Conservation (phyloP, 345 rosid genomes). For the Excoecaria cochinchinensis region DNA sequence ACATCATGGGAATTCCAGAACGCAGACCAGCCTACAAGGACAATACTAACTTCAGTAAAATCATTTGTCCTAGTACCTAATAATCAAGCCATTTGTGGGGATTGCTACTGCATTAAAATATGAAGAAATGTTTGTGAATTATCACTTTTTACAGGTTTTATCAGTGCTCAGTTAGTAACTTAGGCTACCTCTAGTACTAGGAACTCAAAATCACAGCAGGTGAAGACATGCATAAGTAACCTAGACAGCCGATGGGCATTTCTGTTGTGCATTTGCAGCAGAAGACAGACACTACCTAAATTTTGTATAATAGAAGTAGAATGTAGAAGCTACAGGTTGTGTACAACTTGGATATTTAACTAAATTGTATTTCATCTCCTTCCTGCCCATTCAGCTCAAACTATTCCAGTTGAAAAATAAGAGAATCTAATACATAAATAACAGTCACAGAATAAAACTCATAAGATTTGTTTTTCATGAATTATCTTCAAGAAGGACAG, state of each 20-base stretch:
- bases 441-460: background rate
- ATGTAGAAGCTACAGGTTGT: background rate
- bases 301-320: background rate
- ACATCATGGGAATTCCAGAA: background rate
- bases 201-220: slow-evolving; percentile 2
- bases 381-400: background rate
- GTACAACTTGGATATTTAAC: background rate
- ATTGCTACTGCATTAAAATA: background rate
- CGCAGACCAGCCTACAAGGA: background rate
- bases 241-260: background rate
- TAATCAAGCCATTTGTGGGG: no score
- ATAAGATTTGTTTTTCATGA: background rate
- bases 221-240: background rate
- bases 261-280: background rate
- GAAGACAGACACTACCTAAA: background rate
- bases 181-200: no score
- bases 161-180: no score
- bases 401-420: background rate
- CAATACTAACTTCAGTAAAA: background rate
- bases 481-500: no score
- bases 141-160: background rate
- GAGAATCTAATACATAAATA: background rate
- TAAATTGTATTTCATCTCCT: background rate
- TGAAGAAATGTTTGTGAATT: background rate
- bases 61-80: no score